Percentiles rank a stretch among this genome's conserved stretches.
These are phyloP conservation scores for Aegilops speltoides DNA, from an alignment of 176 grass and related monocot genomes.

Conservation along the genomic window DNA sequence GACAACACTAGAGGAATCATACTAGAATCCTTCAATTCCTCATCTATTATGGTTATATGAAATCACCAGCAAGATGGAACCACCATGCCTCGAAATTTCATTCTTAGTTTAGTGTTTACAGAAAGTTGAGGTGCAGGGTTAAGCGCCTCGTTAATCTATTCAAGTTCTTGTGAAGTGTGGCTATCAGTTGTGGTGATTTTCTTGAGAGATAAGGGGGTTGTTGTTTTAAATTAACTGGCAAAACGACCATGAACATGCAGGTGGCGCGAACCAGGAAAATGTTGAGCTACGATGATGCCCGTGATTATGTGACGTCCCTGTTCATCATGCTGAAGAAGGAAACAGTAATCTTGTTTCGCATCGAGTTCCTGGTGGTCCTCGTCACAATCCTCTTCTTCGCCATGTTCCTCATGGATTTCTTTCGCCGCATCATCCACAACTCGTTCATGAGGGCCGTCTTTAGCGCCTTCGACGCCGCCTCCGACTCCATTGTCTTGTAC, in stretches of 20 bases:
- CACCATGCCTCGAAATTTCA: not conserved
- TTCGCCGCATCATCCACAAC: slow-evolving; percentile 3
- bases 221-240: not conserved
- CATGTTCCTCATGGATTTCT: not conserved
- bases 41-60: not conserved
- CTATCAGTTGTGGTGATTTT: not conserved
- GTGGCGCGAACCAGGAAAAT: not conserved
- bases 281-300: not conserved
- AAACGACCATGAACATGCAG: not conserved
- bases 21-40: not conserved
- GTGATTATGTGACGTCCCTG: not conserved
- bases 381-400: not conserved
- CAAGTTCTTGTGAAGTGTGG: not conserved
- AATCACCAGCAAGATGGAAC: not conserved
- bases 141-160: not conserved
- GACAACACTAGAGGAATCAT: not conserved
- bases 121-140: not conserved
- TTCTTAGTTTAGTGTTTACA: not conserved
- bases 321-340: slow-evolving; percentile 11
- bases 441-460: not conserved
- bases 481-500: slow-evolving; percentile 16
- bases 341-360: not conserved
- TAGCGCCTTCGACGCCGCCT: not conserved
- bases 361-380: not conserved
- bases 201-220: not conserved